Base-by-base conservation (phyloP, 2,329 filamentous ascomycete species). In the Curvularia hawaiiensis region DNA sequence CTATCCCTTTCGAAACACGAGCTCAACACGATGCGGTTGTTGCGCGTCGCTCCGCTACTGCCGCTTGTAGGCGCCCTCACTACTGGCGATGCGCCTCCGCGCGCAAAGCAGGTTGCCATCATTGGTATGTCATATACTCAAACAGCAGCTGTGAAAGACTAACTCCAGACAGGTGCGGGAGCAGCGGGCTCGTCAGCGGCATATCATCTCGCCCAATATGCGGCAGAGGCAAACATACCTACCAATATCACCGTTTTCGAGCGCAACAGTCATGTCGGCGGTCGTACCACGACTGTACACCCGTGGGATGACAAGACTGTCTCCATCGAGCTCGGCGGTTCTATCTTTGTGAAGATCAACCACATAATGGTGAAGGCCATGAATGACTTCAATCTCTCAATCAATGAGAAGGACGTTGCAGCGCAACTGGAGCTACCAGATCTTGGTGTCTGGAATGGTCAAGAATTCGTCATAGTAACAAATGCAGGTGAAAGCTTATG, bases 221-320 rank as follows among this genome's bases (percentile, higher is more conserved):
- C 91, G 22, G 77, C 84, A 4, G 77, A 85, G 56, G 80, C 79
- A 24, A 74, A 82, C n/a, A 75, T 90, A 18, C 79, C 82, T 2
- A 72, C 94, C 57, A 90, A 96, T 64, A 89, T 98, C 67, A 96
- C 92, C 22, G 81, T 99, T 28, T 97, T 94, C 74, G 95, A 99
- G 71, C 89, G 88, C 65, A 87, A 86, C 16, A 75, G 80, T 31
- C 91, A 88, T 65, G 83, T 98, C 43, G 95, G 95, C 30, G 95
- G 95, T 9, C 90, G 95, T 26, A 90, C 90, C 8, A 90, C 93
- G 30, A 98, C 93, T 0, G 89, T 97, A 18, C 81, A 92, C 68
- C 88, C 87, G 2, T 94, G 90, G 72, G 83, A 85, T 62, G 83
- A 94, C 66, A 80, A 87, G 1, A 62, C 79, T 0, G 79, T 88